Evolutionary conservation across 352 stramenopile species (phyloP).

Genomic region (Pythium brachiatum): DNA sequence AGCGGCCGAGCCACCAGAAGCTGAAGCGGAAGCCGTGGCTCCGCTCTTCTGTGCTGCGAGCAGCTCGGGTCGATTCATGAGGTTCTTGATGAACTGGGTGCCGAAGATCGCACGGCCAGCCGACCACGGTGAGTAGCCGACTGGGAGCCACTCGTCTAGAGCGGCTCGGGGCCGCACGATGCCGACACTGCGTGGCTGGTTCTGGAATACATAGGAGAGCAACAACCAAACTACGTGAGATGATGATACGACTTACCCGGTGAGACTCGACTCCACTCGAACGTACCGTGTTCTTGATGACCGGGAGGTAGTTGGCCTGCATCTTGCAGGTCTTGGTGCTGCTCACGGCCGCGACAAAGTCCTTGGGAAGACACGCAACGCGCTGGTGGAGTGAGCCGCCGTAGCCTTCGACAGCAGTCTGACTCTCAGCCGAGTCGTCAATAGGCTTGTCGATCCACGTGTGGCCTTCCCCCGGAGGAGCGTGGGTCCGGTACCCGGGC

Average conservation of each 20-base stretch:
- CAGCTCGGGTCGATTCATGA: conserved; percentile 59
- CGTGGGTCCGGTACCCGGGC: conserved; percentile 55
- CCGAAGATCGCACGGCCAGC: conserved; percentile 61
- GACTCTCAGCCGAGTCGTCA: conserved; percentile 46
- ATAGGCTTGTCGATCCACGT: conserved; percentile 59
- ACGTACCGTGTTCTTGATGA: conserved; percentile 69
- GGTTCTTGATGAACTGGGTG: conserved; percentile 59
- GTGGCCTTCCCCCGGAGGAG: conserved; percentile 49
- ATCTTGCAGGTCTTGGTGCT: conserved; percentile 77
- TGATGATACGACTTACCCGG: background rate
- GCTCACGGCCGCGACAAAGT: conserved; percentile 62
- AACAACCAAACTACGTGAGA: background rate
- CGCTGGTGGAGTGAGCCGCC: conserved; percentile 57
- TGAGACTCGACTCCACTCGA: background rate
- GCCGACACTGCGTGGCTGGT: conserved; percentile 81
- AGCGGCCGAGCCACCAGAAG: background rate
- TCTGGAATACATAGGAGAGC: conserved; percentile 32
- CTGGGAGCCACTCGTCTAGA: conserved; percentile 86
- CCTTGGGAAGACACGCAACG: conserved; percentile 59
- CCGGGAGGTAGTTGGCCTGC: conserved; percentile 73
- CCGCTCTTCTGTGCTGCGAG: conserved; percentile 29
- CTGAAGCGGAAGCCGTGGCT: background rate
- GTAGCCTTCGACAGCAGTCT: conserved; percentile 66
- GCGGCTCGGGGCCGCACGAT: conserved; percentile 82
- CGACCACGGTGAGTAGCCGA: conserved; percentile 92